phyloP scores from a whole-genome alignment of 495 filamentous ascomycete species.

The Aspergillus leporis region DNA sequence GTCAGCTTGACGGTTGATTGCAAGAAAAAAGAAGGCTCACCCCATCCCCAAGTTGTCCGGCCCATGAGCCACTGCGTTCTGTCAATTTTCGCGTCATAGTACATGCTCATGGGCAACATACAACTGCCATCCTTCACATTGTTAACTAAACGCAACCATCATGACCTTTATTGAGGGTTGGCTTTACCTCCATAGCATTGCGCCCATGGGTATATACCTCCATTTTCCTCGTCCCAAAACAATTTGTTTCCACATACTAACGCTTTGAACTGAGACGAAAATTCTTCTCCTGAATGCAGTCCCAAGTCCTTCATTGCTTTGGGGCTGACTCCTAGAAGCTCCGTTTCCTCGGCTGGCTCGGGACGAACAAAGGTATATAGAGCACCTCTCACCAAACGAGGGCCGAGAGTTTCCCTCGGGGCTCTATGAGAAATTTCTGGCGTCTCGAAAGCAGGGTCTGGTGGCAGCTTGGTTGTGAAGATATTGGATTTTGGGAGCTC shows the following conservation, averaged over 20 bases:
- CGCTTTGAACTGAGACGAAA: constrained; percentile 72
- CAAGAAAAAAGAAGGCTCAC: constrained; percentile 22
- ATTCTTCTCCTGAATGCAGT: constrained; percentile 62
- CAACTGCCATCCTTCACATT: constrained; percentile 55
- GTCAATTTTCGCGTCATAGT: constrained; percentile 16
- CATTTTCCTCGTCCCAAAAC: constrained; percentile 55
- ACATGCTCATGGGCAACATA: constrained; percentile 26
- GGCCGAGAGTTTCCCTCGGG: constrained; percentile 71
- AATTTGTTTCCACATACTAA: constrained; percentile 80
- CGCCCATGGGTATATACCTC: constrained; percentile 90
- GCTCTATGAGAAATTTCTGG: constrained; percentile 78
- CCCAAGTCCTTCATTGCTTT: constrained; percentile 79
- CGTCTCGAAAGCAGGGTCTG: constrained; percentile 79
- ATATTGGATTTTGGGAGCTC: constrained; percentile 83
- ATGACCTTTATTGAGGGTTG: neutral
- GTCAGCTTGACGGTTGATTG: neutral
- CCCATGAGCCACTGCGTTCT: constrained; percentile 71
- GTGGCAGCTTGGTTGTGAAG: constrained; percentile 76
- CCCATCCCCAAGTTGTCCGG: constrained; percentile 92
- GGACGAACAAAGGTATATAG: constrained; percentile 90
- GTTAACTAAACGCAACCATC: constrained; percentile 12
- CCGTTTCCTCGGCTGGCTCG: constrained; percentile 63
- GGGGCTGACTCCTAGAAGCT: constrained; percentile 77
- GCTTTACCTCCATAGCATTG: constrained; percentile 87
- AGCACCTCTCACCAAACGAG: constrained; percentile 81